phyloP scores from a whole-genome alignment of 768 basidiomycete genomes.

The Xerocomellus intermedius region DNA sequence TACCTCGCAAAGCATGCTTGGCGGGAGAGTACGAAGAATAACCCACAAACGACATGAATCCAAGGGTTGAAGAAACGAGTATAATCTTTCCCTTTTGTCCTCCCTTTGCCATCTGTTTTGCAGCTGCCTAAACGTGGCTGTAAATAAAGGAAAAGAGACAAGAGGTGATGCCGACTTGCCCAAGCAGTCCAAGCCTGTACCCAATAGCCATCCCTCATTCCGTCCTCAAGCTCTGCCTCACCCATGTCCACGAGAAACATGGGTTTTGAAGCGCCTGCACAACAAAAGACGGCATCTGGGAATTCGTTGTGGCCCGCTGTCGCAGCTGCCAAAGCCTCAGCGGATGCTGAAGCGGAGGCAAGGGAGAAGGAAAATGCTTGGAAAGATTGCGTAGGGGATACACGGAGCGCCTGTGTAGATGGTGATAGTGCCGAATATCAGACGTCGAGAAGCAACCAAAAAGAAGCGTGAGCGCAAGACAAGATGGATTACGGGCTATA shows the following conservation, averaged over 20 bases:
- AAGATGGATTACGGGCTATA: background rate
- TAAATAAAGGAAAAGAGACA: background rate
- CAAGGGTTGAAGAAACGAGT: slow-evolving; percentile 72
- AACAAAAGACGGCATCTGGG: slow-evolving; percentile 78
- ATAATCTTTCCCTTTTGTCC: slow-evolving; percentile 65
- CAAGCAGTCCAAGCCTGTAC: slow-evolving; percentile 52
- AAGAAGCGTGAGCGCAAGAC: background rate
- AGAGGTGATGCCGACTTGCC: slow-evolving; percentile 17
- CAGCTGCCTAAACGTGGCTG: slow-evolving; percentile 49
- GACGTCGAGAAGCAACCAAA: background rate
- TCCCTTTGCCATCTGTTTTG: slow-evolving; percentile 61
- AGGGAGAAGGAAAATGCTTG: slow-evolving; percentile 67
- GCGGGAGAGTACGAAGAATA: slow-evolving; percentile 79
- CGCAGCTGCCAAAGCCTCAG: slow-evolving; percentile 61
- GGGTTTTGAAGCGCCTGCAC: slow-evolving; percentile 73
- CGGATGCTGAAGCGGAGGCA: slow-evolving; percentile 48
- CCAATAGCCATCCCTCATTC: slow-evolving; percentile 33
- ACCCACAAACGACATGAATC: slow-evolving; percentile 73
- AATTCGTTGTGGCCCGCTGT: slow-evolving; percentile 52
- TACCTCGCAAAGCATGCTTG: slow-evolving; percentile 85
- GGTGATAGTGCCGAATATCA: background rate
- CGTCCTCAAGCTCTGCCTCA: slow-evolving; percentile 54
- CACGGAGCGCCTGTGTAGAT: slow-evolving; percentile 46
- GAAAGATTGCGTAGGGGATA: slow-evolving; percentile 59
- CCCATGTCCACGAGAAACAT: slow-evolving; percentile 72